A percentile compares a stretch with the other conserved stretches of the same genome.
Evolutionary conservation across 768 basidiomycete genomes (phyloP).

Genomic region (Cystobasidium ongulense): DNA sequence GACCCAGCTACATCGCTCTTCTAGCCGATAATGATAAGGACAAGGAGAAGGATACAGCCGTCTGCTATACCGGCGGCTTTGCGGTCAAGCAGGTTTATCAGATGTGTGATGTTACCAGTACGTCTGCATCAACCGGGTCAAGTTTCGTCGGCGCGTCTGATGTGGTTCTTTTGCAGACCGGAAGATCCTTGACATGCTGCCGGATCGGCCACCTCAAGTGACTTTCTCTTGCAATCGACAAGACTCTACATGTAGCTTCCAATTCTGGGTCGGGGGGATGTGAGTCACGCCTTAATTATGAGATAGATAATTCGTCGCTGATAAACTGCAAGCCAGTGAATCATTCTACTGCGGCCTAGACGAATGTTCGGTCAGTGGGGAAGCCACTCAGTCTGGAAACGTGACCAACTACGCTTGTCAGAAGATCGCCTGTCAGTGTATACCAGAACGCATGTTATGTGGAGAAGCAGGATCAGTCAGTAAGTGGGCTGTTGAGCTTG

Average conservation of each 20-base stretch:
- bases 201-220: slow-evolving; percentile 82
- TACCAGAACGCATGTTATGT: slow-evolving; percentile 16
- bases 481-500: not conserved
- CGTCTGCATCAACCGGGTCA: not conserved
- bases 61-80: slow-evolving; percentile 85
- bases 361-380: slow-evolving; percentile 50
- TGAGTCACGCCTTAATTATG: not conserved
- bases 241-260: slow-evolving; percentile 70
- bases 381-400: slow-evolving; percentile 46
- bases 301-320: not conserved
- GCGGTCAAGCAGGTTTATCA: slow-evolving; percentile 94
- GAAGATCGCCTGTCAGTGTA: slow-evolving; percentile 62
- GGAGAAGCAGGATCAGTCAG: slow-evolving; percentile 35
- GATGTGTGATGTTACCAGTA: slow-evolving; percentile 97
- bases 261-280: slow-evolving; percentile 92
- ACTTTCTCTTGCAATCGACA: slow-evolving; percentile 79
- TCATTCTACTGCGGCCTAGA: slow-evolving; percentile 90
- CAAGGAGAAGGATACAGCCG: slow-evolving; percentile 57
- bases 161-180: slow-evolving; percentile 56
- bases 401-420: slow-evolving; percentile 69
- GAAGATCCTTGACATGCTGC: slow-evolving; percentile 90
- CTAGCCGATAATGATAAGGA: slow-evolving; percentile 46
- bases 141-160: too few species aligned
- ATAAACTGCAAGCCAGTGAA: slow-evolving; percentile 48
- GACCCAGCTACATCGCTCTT: slow-evolving; percentile 34